Evolutionary conservation across 371 early-diverging fungal species (phyloP), one percentile per base, ranked within the genome.

Genomic region (Haplosporangium sp.): DNA sequence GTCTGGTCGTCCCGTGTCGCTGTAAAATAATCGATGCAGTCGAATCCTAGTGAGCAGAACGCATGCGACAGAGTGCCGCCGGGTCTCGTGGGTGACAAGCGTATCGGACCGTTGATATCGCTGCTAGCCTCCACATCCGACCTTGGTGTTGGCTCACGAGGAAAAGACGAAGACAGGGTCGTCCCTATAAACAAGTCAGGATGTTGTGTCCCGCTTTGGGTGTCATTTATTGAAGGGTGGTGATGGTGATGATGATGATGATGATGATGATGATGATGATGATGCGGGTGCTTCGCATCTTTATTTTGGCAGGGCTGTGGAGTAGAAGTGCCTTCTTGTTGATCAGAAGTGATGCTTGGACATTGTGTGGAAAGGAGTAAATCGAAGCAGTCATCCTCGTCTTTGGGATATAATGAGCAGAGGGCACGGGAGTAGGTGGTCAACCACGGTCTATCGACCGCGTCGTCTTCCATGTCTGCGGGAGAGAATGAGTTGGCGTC

Each of bases 311-410:
- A n/a, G 8, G 45, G 7, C 12, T 55, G 37, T 18, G 56, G 42
- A n/a, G 63, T n/a, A 20, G 13, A 36, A 18, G 4, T 8, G 23
- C 11, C 48, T 36, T 20, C 8, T 47, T 20, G 41, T 14, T n/a
- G 21, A 29, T 20, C 6, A 37, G 48, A 46, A 38, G 47, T 38
- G n/a, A n/a, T n/a, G 4, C 16, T 41, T 5, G 73, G 13, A 21
- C 54, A 38, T 21, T 64, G 69, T 6, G 62, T 12, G 40, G 53
- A 48, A 20, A 74, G 60, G 50, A 74, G 56, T 21, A 54, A 47
- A 13, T 73, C 67, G 58, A 62, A 73, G 63, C 67, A 67, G 12
- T 53, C 58, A 45, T 67, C 67, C 5, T 74, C 74, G 29, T 69
- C 75, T 29, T 61, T 74, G 14, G 58, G 66, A 20, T 58, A 65